phyloP scores from a whole-genome alignment of 441 rosid genomes.

The Biscutella laevigata region DNA sequence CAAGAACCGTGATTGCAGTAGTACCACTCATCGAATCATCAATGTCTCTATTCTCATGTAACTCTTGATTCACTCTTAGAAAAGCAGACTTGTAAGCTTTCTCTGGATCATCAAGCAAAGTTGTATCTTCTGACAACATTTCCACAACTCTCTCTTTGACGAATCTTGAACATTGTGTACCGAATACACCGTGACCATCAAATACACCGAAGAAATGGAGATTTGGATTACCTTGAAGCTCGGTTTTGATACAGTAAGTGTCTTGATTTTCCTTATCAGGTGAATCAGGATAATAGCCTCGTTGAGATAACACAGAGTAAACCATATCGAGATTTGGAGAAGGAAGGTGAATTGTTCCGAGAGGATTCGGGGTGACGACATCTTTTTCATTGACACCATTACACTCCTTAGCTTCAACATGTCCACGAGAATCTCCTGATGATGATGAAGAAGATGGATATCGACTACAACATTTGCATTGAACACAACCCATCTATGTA shows the following conservation, averaged over 20 bases:
- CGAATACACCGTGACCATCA: slow-evolving; percentile 83
- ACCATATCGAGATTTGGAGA: slow-evolving; percentile 56
- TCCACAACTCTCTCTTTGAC: slow-evolving; percentile 71
- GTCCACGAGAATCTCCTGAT: slow-evolving; percentile 40
- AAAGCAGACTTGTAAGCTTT: slow-evolving; percentile 68
- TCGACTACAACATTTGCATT: slow-evolving; percentile 65
- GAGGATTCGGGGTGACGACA: slow-evolving; percentile 48
- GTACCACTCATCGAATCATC: slow-evolving; percentile 95
- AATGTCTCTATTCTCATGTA: slow-evolving; percentile 59
- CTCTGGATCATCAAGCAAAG: slow-evolving; percentile 61
- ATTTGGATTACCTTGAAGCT: slow-evolving; percentile 77
- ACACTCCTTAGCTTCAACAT: slow-evolving; percentile 18
- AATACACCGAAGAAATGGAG: slow-evolving; percentile 91
- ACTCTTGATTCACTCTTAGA: slow-evolving; percentile 46
- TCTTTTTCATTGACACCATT: slow-evolving; percentile 30
- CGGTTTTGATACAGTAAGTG: slow-evolving; percentile 64
- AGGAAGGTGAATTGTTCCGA: slow-evolving; percentile 58
- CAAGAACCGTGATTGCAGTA: slow-evolving; percentile 85
- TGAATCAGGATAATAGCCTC: slow-evolving; percentile 74
- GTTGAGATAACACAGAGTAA: slow-evolving; percentile 67
- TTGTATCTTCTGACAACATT: slow-evolving; percentile 47
- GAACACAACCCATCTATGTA: slow-evolving; percentile 69
- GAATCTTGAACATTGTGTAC: slow-evolving; percentile 71
- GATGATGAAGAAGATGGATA: slow-evolving; percentile 50
- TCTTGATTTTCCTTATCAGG: slow-evolving; percentile 84